Base-by-base conservation (phyloP, 306 rosid genomes). In the Lathyrus sativus region DNA sequence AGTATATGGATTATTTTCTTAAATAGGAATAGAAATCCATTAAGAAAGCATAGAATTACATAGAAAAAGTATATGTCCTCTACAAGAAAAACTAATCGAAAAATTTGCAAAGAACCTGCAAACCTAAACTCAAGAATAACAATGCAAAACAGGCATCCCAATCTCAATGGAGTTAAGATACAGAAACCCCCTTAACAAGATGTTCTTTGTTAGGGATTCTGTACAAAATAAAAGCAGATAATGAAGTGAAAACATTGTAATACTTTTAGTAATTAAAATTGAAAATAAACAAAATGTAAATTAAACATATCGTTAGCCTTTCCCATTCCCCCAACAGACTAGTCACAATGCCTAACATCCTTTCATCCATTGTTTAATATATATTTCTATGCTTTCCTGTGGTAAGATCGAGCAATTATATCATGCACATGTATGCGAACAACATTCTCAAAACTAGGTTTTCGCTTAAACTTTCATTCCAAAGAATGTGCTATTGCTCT, bases 401-500 rank as follows among this genome's bases (percentile, higher is more conserved):
- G 68, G 62, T 71, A 70, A 43, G 38, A 26, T 33, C 18, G 65
- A 65, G 17, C 46, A 62, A 51, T 28, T 44, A 54, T 38, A 39
- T 24, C 71, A 68, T 37, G 69, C 33, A 51, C 50, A 57, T 54
- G 67, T 11, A 62, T 5, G 39, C 19, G 3, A 66, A 28, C 11
- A 67, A 53, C 72, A 70, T 49, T 61, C 62, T 58, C 45, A 62
- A 78, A 57, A 48, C 73, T 55, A 71, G 50, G 33, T 62, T 67
- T 11, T 39, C 14, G 37, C 18, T 57, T 50, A 12, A 48, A 31
- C 56, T 70, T 70, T 15, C 50, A 46, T 45, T 46, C 37, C 45
- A 55, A 33, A 29, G 65, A 18, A 33, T 62, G 66, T 31, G 41
- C 35, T 22, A 55, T 35, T 28, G n/a, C 11, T 76, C 75, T 60